Evolutionary conservation across 2,329 filamentous ascomycete species (phyloP), one percentile per base, ranked within the genome.

Genomic region (Alternaria triticina): DNA sequence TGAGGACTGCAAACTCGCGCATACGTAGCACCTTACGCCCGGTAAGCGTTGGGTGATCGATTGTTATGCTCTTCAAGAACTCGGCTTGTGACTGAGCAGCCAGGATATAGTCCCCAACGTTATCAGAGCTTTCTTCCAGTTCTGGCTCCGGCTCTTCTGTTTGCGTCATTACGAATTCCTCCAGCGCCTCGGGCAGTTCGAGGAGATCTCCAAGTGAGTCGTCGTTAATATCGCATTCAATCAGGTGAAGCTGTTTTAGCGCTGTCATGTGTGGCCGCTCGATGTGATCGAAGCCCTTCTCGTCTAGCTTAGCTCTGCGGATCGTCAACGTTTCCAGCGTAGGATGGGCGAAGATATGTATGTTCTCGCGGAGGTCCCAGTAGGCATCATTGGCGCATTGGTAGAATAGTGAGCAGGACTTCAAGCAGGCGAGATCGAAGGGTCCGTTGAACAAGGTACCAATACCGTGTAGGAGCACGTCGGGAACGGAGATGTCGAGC

Each of bases 141-240:
- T 75, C 71, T 1, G 75, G 75, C 22, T 70, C 67, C 1, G 75
- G 75, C n/a, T 76, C 74, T 44, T 74, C 73, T 6, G 63, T 54
- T 20, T 77, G 75, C 4, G 73, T 77, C 71, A 77, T 74, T 30
- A 76, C 73, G 20, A 77, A 76, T 27, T 77, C 75, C 43, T 76
- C 71, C 2, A 77, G 64, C 8, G 71, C 73, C 54, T 75, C 69
- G 0, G 75, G 75, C 6, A 77, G 67, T 58, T 76, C 72, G n/a
- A 77, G 69, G 2, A 77, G 58, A 44, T 77, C 75, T 4, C 72
- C 68, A 1, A 77, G 67, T 4, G 73, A 73, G 44, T 77, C 75
- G 25, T 77, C 75, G 57, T 72, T 76, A 36, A 77, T 75, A 54
- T 77, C 75, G 66, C 75, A 77, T 65, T 77, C 75, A 43, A 77